A percentile compares a stretch with the other conserved stretches of the same genome.
Conservation (phyloP, 305 asterid species). For the Salvia sclarea region DNA sequence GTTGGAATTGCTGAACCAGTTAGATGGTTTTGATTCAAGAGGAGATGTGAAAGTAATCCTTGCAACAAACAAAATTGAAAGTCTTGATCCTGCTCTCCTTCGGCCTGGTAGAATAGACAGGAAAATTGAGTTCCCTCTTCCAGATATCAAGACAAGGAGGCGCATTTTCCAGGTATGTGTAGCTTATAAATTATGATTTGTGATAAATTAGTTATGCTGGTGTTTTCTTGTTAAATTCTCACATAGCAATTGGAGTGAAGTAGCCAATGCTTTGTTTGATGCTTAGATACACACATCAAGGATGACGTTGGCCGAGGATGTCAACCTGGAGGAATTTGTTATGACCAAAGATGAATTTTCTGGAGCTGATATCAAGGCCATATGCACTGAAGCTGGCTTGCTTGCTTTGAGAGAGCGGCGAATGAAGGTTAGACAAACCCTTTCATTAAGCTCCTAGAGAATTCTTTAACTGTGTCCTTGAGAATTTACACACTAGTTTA, state of each 20-base stretch:
- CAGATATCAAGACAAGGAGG: conserved; percentile 89
- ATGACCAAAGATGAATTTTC: conserved; percentile 94
- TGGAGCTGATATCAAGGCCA: conserved; percentile 93
- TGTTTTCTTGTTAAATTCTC: conserved; percentile 5
- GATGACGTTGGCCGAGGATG: conserved; percentile 92
- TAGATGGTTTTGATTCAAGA: conserved; percentile 88
- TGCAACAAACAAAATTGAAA: conserved; percentile 83
- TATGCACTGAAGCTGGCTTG: conserved; percentile 97
- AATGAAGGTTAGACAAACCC: conserved; percentile 62
- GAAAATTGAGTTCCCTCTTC: conserved; percentile 86
- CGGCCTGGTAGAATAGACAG: conserved; percentile 91
- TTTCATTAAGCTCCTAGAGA: conserved; percentile 9
- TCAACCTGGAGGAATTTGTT: conserved; percentile 92
- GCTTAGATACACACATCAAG: conserved; percentile 82
- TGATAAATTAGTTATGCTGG: not conserved
- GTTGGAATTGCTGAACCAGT: conserved; percentile 81
- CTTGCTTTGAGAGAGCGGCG: conserved; percentile 92
- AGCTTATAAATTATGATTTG: not conserved
- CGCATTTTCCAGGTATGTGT: conserved; percentile 74
- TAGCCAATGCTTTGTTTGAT: conserved; percentile 23
- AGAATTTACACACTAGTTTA: not conserved
- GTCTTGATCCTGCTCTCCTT: conserved; percentile 89
- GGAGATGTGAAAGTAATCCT: conserved; percentile 94
- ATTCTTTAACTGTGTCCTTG: not conserved
- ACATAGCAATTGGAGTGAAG: not conserved